A percentile compares a stretch with the other conserved stretches of the same genome.
Evolutionary conservation across 768 basidiomycete genomes (phyloP).

Genomic region (Dacryopinax primogenitus): DNA sequence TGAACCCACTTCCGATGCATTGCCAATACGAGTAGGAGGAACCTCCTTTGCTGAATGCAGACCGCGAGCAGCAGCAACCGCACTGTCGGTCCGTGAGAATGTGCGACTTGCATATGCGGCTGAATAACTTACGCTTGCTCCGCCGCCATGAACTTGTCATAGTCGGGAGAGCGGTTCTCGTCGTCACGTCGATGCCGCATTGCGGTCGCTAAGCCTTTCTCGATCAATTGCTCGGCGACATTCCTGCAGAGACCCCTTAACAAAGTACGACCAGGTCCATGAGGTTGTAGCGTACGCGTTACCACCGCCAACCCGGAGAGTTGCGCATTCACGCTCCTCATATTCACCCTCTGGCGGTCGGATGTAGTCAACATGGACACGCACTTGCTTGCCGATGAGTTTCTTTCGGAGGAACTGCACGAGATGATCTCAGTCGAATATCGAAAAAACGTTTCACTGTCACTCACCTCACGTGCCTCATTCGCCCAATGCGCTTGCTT

Average conservation of each 20-base stretch:
- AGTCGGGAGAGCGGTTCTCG: slow-evolving; percentile 89
- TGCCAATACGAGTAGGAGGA: slow-evolving; percentile 62
- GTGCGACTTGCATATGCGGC: slow-evolving; percentile 15
- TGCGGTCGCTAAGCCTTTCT: slow-evolving; percentile 80
- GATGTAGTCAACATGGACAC: slow-evolving; percentile 75
- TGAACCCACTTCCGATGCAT: slow-evolving; percentile 71
- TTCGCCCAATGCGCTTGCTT: slow-evolving; percentile 78
- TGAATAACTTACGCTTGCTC: slow-evolving; percentile 62
- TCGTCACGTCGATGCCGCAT: slow-evolving; percentile 90
- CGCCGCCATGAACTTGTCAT: slow-evolving; percentile 89
- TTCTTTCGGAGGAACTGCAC: slow-evolving; percentile 66
- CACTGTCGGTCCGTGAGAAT: slow-evolving; percentile 35
- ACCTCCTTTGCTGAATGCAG: slow-evolving; percentile 89
- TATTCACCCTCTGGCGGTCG: slow-evolving; percentile 86
- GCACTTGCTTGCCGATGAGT: slow-evolving; percentile 79
- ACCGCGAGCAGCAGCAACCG: slow-evolving; percentile 61
- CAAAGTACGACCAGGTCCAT: slow-evolving; percentile 1
- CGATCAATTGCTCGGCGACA: slow-evolving; percentile 82
- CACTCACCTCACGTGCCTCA: slow-evolving; percentile 62
- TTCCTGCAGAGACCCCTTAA: slow-evolving; percentile 41
- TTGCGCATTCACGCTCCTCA: slow-evolving; percentile 85
- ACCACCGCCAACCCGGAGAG: slow-evolving; percentile 70
- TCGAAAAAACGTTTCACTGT: slow-evolving; percentile 12
- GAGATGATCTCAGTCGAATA: not conserved
- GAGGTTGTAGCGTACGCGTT: slow-evolving; percentile 45